These are phyloP conservation scores for Penicillium frequentans DNA, from an alignment of 2,329 filamentous ascomycete genomes.

Conservation along the genomic window DNA sequence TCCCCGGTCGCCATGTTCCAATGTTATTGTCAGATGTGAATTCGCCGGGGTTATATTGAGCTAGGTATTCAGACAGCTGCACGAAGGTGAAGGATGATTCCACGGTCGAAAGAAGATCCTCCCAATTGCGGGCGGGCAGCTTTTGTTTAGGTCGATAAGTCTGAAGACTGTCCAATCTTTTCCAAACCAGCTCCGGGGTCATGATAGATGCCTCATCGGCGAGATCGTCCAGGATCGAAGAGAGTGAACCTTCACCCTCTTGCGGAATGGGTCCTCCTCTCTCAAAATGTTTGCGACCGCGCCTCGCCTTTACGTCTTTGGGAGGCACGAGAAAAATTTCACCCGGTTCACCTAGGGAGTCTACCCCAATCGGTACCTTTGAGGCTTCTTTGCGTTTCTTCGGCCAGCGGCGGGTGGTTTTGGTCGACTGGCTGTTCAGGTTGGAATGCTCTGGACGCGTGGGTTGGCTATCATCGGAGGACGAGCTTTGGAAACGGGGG, in stretches of 20 bases:
- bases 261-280: not conserved
- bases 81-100: conserved; percentile 34
- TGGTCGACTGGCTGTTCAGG: not conserved
- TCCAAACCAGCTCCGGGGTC: conserved; percentile 16
- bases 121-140: conserved; percentile 29
- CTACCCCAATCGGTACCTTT: conserved; percentile 26
- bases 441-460: not conserved
- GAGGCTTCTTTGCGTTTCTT: not conserved
- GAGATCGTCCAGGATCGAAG: conserved; percentile 27
- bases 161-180: conserved; percentile 31
- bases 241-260: not conserved
- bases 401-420: conserved; percentile 1
- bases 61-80: conserved; percentile 35
- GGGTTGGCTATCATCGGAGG: not conserved
- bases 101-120: conserved; percentile 30
- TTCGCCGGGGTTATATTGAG: not conserved
- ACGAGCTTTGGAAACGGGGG: conserved; percentile 8
- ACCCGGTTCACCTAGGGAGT: conserved; percentile 37
- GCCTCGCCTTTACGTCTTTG: conserved; percentile 16
- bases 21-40: not conserved
- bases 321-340: conserved; percentile 37
- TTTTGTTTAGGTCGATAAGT: conserved; percentile 25
- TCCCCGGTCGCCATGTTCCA: conserved; percentile 33
- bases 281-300: not conserved
- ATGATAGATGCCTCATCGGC: conserved; percentile 16